Evolutionary conservation across 2,329 filamentous ascomycete genomes (phyloP).

Genomic region (Hypoxylon sp.): DNA sequence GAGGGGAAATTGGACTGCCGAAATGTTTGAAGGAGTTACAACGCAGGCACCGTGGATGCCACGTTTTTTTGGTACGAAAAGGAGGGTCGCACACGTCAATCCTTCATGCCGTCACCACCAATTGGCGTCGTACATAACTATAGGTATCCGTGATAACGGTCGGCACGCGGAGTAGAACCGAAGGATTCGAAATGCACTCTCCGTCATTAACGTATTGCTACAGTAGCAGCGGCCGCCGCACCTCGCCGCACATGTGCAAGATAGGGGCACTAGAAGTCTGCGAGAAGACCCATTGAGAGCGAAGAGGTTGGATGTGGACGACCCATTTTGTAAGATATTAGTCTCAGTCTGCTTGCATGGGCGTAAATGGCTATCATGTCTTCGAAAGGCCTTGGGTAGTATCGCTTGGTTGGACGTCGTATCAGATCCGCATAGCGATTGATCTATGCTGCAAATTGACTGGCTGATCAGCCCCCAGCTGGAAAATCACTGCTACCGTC

Average conservation of each 20-base stretch:
- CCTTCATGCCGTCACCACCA: slow-evolving; percentile 30
- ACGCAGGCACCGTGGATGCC: slow-evolving; percentile 41
- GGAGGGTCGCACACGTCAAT: slow-evolving; percentile 40
- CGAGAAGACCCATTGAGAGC: slow-evolving; percentile 18
- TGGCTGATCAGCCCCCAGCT: slow-evolving; percentile 42
- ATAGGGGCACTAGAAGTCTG: slow-evolving; percentile 24
- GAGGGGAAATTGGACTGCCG: slow-evolving; percentile 42
- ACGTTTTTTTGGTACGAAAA: slow-evolving; percentile 38
- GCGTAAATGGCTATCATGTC: slow-evolving; percentile 17
- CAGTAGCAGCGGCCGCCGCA: slow-evolving; percentile 16
- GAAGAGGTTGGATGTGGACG: slow-evolving; percentile 13
- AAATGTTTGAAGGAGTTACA: slow-evolving; percentile 39
- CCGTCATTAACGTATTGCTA: slow-evolving; percentile 22
- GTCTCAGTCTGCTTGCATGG: slow-evolving; percentile 26
- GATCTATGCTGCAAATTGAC: slow-evolving; percentile 37
- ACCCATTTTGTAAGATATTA: slow-evolving; percentile 18
- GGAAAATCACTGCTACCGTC: slow-evolving; percentile 42
- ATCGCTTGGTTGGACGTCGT: slow-evolving; percentile 32
- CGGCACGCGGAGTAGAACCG: slow-evolving; percentile 15
- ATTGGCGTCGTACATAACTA: slow-evolving; percentile 15
- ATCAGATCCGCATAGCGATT: slow-evolving; percentile 37
- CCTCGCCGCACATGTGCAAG: slow-evolving; percentile 18
- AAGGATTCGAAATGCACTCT: slow-evolving; percentile 34
- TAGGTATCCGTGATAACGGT: slow-evolving; percentile 21
- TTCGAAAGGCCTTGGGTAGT: slow-evolving; percentile 30